Conservation (phyloP, 768 basidiomycete species). For the Serendipita indica region DNA sequence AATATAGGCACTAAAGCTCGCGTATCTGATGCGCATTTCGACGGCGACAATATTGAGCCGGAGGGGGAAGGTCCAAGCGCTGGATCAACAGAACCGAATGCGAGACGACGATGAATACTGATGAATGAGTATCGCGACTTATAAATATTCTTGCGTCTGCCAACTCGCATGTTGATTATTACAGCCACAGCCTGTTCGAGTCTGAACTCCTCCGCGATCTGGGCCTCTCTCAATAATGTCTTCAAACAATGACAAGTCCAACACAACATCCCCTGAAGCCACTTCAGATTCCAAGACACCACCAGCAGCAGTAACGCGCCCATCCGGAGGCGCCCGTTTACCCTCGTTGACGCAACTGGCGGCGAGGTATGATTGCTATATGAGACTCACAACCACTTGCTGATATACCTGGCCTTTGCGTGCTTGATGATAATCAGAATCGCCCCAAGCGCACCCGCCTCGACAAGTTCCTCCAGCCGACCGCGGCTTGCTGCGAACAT, state of each 20-base stretch:
- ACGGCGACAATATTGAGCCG: background rate
- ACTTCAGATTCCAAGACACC: background rate
- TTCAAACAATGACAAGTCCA: background rate
- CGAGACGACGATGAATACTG: too few relatives aligned
- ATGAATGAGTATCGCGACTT: too few relatives aligned
- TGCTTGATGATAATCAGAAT: conserved; percentile 3
- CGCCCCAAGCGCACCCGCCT: conserved; percentile 1
- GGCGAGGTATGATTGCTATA: conserved; percentile 6
- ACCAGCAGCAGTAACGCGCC: background rate
- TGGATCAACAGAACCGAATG: background rate
- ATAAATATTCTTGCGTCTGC: background rate
- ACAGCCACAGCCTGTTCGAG: background rate
- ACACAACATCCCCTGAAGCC: background rate
- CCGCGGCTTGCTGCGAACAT: conserved; percentile 10
- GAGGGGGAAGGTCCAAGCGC: background rate
- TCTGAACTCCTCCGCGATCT: background rate
- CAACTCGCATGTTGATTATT: background rate
- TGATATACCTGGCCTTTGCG: background rate
- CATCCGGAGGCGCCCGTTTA: conserved; percentile 9
- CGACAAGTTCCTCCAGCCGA: conserved; percentile 8
- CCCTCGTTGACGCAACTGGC: conserved; percentile 12
- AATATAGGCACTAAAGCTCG: too few relatives aligned
- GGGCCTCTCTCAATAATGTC: background rate
- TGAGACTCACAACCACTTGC: background rate
- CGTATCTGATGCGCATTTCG: background rate